These are phyloP conservation scores for Teratosphaeria destructans DNA, from an alignment of 2,329 filamentous ascomycete genomes.

Conservation along the genomic window DNA sequence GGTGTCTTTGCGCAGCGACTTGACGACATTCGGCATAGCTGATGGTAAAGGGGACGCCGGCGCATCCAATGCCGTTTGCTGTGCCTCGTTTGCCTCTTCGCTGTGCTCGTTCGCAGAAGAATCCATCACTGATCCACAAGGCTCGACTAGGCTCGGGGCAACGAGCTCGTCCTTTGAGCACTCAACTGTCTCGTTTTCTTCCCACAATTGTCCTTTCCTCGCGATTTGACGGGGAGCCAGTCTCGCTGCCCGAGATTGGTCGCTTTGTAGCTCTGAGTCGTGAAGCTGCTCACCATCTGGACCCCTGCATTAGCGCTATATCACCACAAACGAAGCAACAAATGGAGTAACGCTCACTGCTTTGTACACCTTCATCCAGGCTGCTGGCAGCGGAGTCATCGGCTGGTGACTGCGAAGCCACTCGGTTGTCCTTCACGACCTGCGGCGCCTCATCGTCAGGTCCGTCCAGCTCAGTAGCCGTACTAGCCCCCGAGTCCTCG, in stretches of 20 bases:
- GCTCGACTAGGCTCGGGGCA: neutral
- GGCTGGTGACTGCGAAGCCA: neutral
- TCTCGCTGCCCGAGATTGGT: neutral
- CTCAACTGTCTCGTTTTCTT: neutral
- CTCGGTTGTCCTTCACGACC: neutral
- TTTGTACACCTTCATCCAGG: neutral
- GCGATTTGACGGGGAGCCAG: neutral
- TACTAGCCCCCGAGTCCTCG: conserved; percentile 4
- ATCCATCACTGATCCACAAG: neutral
- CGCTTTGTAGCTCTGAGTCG: neutral
- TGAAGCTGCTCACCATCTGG: neutral
- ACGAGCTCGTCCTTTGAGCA: neutral
- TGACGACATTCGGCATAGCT: conserved; percentile 14
- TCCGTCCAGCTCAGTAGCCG: conserved; percentile 2
- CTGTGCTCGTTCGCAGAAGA: neutral
- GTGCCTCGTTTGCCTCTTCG: neutral
- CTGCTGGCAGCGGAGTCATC: neutral
- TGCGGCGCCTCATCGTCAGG: neutral
- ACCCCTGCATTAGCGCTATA: conserved; percentile 17
- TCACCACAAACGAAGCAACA: conserved; percentile 2
- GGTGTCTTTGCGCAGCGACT: conserved; percentile 15
- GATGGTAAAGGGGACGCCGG: conserved; percentile 12
- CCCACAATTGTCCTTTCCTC: neutral
- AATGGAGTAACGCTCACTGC: neutral
- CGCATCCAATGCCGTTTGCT: conserved; percentile 3